A percentile compares a stretch with the other conserved stretches of the same genome.
Conservation (phyloP, 768 basidiomycete species). For the Neoboletus brunneissimus region DNA sequence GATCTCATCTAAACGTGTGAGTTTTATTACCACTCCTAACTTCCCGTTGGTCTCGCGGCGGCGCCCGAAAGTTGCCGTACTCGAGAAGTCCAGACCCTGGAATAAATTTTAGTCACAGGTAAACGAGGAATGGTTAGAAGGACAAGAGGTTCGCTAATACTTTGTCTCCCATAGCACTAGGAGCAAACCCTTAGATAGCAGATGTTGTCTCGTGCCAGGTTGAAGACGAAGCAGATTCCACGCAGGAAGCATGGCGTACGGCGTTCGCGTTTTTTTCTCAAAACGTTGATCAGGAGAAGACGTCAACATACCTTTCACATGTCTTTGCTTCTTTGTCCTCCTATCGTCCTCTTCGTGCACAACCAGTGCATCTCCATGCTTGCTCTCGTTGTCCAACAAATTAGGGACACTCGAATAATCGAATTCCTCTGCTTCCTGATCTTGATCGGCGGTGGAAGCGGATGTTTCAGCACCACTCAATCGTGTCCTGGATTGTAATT, state of each 20-base stretch:
- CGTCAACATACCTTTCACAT: slow-evolving; percentile 36
- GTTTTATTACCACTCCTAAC: slow-evolving; percentile 70
- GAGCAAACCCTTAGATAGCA: neutral
- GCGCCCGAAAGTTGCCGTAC: slow-evolving; percentile 61
- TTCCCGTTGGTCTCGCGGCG: slow-evolving; percentile 63
- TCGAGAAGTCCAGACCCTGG: slow-evolving; percentile 37
- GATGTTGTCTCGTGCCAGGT: neutral
- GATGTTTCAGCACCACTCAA: slow-evolving; percentile 2
- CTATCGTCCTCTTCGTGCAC: slow-evolving; percentile 30
- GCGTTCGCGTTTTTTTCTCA: neutral
- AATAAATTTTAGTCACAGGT: slow-evolving; percentile 8
- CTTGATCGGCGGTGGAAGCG: slow-evolving; percentile 7
- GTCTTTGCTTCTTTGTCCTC: slow-evolving; percentile 54
- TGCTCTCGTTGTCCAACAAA: slow-evolving; percentile 58
- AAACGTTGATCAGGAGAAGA: neutral
- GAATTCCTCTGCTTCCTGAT: slow-evolving; percentile 46
- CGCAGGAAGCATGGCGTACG: neutral
- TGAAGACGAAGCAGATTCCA: slow-evolving; percentile 9
- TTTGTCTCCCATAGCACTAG: slow-evolving; percentile 1
- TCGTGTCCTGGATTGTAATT: slow-evolving; percentile 2
- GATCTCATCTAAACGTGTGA: slow-evolving; percentile 57
- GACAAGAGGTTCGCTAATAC: slow-evolving; percentile 2
- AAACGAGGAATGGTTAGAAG: neutral
- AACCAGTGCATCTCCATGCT: slow-evolving; percentile 21
- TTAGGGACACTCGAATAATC: slow-evolving; percentile 71